Conservation (phyloP, 345 rosid genomes). For the Bruguiera parviflora region DNA sequence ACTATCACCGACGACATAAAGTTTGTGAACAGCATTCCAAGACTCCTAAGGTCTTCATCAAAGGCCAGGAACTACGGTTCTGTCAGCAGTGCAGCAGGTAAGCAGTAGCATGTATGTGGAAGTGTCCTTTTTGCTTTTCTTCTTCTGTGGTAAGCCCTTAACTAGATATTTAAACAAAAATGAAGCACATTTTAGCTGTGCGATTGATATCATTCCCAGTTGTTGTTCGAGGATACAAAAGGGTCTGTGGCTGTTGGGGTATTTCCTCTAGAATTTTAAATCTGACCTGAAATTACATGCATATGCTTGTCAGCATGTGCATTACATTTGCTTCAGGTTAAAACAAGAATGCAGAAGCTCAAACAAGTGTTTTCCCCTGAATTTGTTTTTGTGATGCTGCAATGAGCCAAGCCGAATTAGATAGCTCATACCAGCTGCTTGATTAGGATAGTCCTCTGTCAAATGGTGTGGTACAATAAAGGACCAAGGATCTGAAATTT, state of each 20-base stretch:
- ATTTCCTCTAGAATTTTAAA: background rate
- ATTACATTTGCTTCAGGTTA: background rate
- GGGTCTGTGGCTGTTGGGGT: background rate
- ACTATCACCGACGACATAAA: constrained; percentile 73
- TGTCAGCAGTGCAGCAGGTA: constrained; percentile 93
- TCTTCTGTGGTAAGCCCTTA: background rate
- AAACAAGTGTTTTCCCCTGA: background rate
- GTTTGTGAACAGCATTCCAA: constrained; percentile 73
- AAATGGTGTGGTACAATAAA: too few species aligned
- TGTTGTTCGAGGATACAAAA: background rate
- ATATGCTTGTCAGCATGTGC: background rate
- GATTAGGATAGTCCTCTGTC: background rate
- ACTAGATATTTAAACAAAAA: background rate
- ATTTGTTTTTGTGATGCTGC: too few species aligned
- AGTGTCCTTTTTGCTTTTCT: background rate
- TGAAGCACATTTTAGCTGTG: background rate
- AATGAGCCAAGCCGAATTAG: too few species aligned
- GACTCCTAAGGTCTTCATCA: constrained; percentile 52
- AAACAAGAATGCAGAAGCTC: background rate
- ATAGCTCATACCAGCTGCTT: background rate
- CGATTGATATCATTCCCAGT: background rate
- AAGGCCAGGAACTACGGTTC: constrained; percentile 60
- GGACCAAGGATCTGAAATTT: constrained; percentile 1
- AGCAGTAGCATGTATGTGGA: constrained; percentile 3
- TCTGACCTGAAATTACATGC: background rate